Conservation (phyloP, 2,329 filamentous ascomycete genomes). For the Teratosphaeria nubilosa region DNA sequence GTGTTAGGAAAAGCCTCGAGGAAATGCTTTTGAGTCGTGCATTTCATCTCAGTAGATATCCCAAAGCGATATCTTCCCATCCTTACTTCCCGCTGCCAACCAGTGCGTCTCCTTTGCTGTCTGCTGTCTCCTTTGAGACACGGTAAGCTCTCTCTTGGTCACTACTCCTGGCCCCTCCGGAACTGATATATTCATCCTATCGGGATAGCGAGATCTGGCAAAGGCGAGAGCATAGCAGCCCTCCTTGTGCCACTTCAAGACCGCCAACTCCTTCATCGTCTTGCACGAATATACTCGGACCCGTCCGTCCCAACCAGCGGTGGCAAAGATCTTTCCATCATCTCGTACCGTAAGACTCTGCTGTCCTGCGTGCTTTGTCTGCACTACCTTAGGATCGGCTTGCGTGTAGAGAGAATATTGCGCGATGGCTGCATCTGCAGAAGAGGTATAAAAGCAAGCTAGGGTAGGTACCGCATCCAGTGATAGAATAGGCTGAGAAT, state of each 20-base stretch:
- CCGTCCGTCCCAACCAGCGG: conserved; percentile 82
- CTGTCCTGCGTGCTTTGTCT: conserved; percentile 85
- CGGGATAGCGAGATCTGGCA: conserved; percentile 33
- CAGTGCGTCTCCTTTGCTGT: conserved; percentile 68
- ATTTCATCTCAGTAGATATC: conserved; percentile 60
- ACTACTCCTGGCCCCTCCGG: background rate
- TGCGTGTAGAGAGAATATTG: conserved; percentile 53
- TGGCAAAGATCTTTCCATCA: conserved; percentile 76
- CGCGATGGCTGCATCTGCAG: conserved; percentile 68
- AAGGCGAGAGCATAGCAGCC: conserved; percentile 79
- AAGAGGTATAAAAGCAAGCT: conserved; percentile 64
- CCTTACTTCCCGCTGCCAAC: conserved; percentile 83
- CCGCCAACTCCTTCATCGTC: conserved; percentile 76
- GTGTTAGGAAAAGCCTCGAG: background rate
- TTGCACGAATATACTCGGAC: conserved; percentile 68
- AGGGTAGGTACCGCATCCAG: conserved; percentile 29
- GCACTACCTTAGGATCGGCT: conserved; percentile 28
- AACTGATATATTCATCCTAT: background rate
- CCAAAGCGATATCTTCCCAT: conserved; percentile 93
- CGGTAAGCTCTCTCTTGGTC: conserved; percentile 11
- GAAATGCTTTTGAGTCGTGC: no score
- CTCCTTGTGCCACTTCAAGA: conserved; percentile 87
- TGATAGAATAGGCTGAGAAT: conserved; percentile 74
- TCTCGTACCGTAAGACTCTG: conserved; percentile 68
- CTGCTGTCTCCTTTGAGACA: conserved; percentile 28